A percentile compares a stretch with the other conserved stretches of the same genome.
phyloP scores from a whole-genome alignment of 768 basidiomycete species.

The Termitomyces heimii region DNA sequence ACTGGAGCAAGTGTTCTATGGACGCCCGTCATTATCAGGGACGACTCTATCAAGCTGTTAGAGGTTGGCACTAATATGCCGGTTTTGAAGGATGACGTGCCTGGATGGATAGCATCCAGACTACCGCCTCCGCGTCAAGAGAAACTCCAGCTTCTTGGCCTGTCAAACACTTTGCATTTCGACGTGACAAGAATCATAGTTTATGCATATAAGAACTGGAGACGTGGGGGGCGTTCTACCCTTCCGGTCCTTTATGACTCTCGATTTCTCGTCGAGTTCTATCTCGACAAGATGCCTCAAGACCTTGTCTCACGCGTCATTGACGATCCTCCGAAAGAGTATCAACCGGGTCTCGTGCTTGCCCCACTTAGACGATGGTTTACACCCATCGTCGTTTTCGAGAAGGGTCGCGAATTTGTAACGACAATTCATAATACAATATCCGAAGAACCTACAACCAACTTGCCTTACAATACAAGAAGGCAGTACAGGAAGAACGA shows the following conservation, averaged over 20 bases:
- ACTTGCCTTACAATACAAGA: neutral
- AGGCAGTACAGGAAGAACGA: neutral
- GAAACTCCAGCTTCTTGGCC: constrained; percentile 19
- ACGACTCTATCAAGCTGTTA: constrained; percentile 16
- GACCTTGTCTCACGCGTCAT: constrained; percentile 24
- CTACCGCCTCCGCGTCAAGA: constrained; percentile 38
- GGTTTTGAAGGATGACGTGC: constrained; percentile 10
- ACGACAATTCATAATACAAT: constrained; percentile 15
- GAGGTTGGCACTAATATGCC: constrained; percentile 5
- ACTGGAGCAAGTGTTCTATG: constrained; percentile 62
- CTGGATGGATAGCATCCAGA: constrained; percentile 62
- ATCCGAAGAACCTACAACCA: neutral
- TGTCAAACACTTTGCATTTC: constrained; percentile 24
- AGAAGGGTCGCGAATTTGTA: constrained; percentile 5
- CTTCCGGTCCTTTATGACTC: constrained; percentile 54
- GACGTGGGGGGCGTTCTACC: constrained; percentile 11
- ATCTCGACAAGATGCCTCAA: constrained; percentile 36
- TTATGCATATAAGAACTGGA: constrained; percentile 12
- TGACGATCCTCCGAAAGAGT: constrained; percentile 8
- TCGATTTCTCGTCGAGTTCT: constrained; percentile 52
- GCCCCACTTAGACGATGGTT: constrained; percentile 37
- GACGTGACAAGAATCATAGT: constrained; percentile 33
- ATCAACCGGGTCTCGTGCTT: constrained; percentile 27
- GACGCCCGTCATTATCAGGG: constrained; percentile 42
- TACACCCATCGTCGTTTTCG: constrained; percentile 39